Conservation (phyloP, 371 early-diverging fungal genomes). For the Neoconidiobolus thromboides region DNA sequence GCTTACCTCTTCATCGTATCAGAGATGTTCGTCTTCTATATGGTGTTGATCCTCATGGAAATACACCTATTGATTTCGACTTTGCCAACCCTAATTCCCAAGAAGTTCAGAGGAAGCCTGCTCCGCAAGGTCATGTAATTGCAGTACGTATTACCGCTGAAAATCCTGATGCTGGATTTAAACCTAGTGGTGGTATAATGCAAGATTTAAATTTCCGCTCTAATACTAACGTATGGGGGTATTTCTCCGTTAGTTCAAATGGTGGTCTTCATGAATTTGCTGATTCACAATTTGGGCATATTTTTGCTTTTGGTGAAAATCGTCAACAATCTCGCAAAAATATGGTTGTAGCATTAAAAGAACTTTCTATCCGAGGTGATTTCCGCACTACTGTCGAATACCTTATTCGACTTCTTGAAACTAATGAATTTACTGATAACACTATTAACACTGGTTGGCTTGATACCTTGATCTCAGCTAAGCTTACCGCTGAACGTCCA, state of each 20-base stretch:
- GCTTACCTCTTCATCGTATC: slow-evolving; percentile 54
- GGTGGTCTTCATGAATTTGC: slow-evolving; percentile 97
- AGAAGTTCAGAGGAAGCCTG: slow-evolving; percentile 66
- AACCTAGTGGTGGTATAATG: slow-evolving; percentile 88
- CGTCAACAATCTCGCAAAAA: slow-evolving; percentile 86
- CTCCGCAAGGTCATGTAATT: slow-evolving; percentile 70
- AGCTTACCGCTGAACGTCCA: slow-evolving; percentile 78
- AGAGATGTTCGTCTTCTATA: slow-evolving; percentile 89
- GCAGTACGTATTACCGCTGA: slow-evolving; percentile 93
- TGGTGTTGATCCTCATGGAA: slow-evolving; percentile 61
- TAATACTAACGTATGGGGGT: slow-evolving; percentile 93
- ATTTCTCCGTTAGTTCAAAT: slow-evolving; percentile 86
- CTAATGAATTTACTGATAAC: slow-evolving; percentile 73
- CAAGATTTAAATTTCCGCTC: slow-evolving; percentile 89
- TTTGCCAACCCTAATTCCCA: slow-evolving; percentile 51
- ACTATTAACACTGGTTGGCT: slow-evolving; percentile 91
- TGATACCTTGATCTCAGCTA: slow-evolving; percentile 72
- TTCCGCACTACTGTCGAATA: slow-evolving; percentile 97
- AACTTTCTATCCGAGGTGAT: slow-evolving; percentile 94
- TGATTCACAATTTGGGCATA: slow-evolving; percentile 98
- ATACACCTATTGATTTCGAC: slow-evolving; percentile 85
- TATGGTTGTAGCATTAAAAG: slow-evolving; percentile 92
- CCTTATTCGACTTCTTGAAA: slow-evolving; percentile 83
- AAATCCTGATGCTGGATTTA: slow-evolving; percentile 68
- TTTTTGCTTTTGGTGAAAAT: slow-evolving; percentile 92